Base-by-base conservation (phyloP, 2,329 filamentous ascomycete genomes). In the Xylaria hypoxylon region DNA sequence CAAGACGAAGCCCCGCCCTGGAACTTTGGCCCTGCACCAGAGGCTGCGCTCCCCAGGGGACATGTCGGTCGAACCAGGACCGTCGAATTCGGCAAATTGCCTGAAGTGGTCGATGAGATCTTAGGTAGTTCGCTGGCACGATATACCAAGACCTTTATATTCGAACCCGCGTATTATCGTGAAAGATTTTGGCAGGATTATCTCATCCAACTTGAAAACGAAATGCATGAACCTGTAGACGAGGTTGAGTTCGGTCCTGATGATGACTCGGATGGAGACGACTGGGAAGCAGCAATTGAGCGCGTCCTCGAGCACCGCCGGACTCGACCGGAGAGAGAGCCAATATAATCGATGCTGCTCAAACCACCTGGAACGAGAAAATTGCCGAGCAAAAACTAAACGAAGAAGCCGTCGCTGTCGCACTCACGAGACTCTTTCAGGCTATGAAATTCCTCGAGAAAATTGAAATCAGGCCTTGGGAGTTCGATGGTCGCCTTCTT, bases 131-230 rank as follows among this genome's bases (percentile, higher is more conserved):
- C 65, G 15, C 28, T 68, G 26, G 65, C 55, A 24, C 56, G 40
- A 28, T 53, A 60, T 31, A 47, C 60, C 2, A 68, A 62, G 52
- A 67, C 44, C 8, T 59, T 70, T 22, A 28, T 64, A 17, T 70
- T 70, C 53, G 66, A 66, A 15, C 68, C 68, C 22, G 65, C 65
- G n/a, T 68, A 67, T n/a, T 70, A 68, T 38, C 62, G 63, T 52
- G 35, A 51, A 45, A 58, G 38, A 1, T 70, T 70, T 28, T 70
- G 62, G 65, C 45, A 31, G 33, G 68, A 68, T 40, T 70, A 68
- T 22, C n/a, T 50, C 2, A 47, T 56, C 22, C 47, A 38, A 5
- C 33, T 68, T 2, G 40, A 62, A 33, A 55, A 59, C 47, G 42
- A 66, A 24, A 55, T 68, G 62, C 35, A 68, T 26, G 62, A 68